A percentile compares a stretch with the other conserved stretches of the same genome.
Conservation (phyloP, 768 basidiomycete genomes). For the Tulasnella sp. region DNA sequence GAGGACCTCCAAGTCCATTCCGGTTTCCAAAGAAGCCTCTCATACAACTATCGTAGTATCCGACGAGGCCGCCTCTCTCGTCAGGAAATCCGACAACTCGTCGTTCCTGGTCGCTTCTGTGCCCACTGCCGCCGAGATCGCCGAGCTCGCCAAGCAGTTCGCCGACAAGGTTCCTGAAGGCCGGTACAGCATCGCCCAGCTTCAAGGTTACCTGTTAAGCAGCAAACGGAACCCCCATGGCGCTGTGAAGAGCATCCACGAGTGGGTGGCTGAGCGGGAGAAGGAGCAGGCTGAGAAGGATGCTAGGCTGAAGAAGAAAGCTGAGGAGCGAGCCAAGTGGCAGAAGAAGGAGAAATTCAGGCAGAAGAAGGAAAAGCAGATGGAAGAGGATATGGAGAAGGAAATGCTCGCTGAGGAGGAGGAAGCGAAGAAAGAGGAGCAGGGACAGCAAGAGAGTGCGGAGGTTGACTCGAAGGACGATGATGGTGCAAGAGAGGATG, state of each 20-base stretch:
- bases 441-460: not conserved
- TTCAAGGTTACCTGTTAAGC: constrained; percentile 55
- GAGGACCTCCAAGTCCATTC: not conserved
- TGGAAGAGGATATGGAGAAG: not conserved
- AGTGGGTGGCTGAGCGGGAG: not conserved
- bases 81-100: constrained; percentile 6
- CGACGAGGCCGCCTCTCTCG: not conserved
- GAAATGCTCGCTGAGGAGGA: not conserved
- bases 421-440: constrained; percentile 4
- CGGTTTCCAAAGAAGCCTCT: not conserved
- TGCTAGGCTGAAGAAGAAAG: not conserved
- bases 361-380: not conserved
- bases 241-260: not conserved
- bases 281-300: not conserved
- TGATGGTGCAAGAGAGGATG: not conserved
- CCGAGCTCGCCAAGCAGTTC: constrained; percentile 61
- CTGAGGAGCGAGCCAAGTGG: not conserved
- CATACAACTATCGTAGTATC: not conserved
- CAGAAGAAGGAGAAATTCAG: not conserved
- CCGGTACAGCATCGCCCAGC: constrained; percentile 79
- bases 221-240: not conserved
- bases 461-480: not conserved
- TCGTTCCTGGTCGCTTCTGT: not conserved
- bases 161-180: constrained; percentile 79
- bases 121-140: not conserved